Percentiles rank a stretch among this genome's conserved stretches.
These are phyloP conservation scores for Backusella mclennaniae DNA, from an alignment of 192 early-diverging fungal species.

Conservation along the genomic window DNA sequence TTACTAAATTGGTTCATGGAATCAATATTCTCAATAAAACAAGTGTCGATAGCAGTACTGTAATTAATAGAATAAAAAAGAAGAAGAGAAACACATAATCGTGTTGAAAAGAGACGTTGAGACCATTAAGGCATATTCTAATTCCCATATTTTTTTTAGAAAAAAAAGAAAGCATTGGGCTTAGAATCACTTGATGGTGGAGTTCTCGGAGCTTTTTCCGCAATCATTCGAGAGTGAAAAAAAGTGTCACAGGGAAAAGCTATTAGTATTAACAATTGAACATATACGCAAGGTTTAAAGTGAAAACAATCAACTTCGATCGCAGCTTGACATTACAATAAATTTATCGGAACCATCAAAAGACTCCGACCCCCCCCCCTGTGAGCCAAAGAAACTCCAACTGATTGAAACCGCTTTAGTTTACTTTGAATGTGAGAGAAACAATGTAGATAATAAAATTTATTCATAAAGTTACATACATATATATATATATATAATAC, in stretches of 20 bases:
- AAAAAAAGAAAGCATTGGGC: background rate
- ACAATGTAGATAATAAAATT: background rate
- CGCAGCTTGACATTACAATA: constrained; percentile 10
- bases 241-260: constrained; percentile 45
- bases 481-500: background rate
- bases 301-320: constrained; percentile 46
- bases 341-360: background rate
- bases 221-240: constrained; percentile 18
- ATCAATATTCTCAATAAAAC: constrained; percentile 73
- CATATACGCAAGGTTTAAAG: constrained; percentile 61
- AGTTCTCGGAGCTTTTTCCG: constrained; percentile 41
- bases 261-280: constrained; percentile 36
- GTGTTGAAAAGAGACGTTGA: constrained; percentile 64
- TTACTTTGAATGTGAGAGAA: background rate
- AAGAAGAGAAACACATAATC: constrained; percentile 69
- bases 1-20: constrained; percentile 51
- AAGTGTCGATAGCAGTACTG: constrained; percentile 65
- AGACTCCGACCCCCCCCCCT: background rate
- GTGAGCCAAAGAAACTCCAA: background rate
- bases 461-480: background rate
- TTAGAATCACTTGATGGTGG: constrained; percentile 38
- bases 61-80: constrained; percentile 61
- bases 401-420: background rate
- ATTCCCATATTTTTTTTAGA: background rate
- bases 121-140: constrained; percentile 42